These are phyloP conservation scores for Proliferodiscus dingleyae DNA, from an alignment of 2,329 filamentous ascomycete species.

Conservation along the genomic window DNA sequence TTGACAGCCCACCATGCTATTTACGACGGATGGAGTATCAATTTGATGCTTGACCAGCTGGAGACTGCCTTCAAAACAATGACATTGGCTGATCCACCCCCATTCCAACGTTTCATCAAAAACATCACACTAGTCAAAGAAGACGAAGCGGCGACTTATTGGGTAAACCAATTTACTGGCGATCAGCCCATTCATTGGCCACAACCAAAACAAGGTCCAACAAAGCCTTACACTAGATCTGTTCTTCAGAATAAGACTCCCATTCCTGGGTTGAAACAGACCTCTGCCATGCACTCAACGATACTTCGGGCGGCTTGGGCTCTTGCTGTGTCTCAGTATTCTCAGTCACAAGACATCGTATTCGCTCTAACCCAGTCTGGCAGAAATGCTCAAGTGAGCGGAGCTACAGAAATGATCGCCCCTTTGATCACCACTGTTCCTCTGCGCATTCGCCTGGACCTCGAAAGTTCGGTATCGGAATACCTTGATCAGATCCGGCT, in stretches of 20 bases:
- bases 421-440: constrained; percentile 40
- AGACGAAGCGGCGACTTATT: constrained; percentile 38
- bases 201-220: constrained; percentile 41
- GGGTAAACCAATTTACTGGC: constrained; percentile 40
- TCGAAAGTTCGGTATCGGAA: not conserved
- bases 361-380: constrained; percentile 40
- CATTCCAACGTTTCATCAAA: constrained; percentile 43
- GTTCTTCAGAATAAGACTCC: constrained; percentile 26
- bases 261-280: no score
- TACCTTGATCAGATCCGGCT: no score
- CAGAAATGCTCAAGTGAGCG: constrained; percentile 34
- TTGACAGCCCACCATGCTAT: constrained; percentile 50
- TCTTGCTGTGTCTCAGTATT: constrained; percentile 34
- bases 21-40: constrained; percentile 48
- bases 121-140: constrained; percentile 39
- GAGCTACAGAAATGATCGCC: constrained; percentile 38
- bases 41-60: constrained; percentile 25
- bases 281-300: no score
- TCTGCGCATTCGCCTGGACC: constrained; percentile 33
- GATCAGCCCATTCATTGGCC: constrained; percentile 45
- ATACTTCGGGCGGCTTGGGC: constrained; percentile 33
- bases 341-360: constrained; percentile 34
- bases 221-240: constrained; percentile 37
- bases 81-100: constrained; percentile 12
- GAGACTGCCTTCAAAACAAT: constrained; percentile 18